Percentiles rank a stretch among this genome's conserved stretches.
Conservation (phyloP, 1,284 basidiomycete genomes). For the Fomitopsis schrenkii region DNA sequence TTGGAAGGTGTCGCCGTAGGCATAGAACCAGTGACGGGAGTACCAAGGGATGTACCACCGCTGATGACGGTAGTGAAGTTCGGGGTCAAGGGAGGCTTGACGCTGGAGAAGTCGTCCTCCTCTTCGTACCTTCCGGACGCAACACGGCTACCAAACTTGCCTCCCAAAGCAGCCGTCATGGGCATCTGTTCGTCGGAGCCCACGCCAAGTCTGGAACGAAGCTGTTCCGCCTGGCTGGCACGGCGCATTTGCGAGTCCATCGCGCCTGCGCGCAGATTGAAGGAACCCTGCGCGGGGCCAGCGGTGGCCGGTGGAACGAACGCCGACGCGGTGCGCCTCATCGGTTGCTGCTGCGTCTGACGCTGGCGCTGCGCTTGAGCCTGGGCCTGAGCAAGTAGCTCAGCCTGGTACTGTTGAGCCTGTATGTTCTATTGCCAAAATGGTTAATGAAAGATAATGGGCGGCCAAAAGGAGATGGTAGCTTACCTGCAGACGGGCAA, state of each 20-base stretch:
- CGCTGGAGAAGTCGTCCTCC: conserved; percentile 33
- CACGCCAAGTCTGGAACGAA: conserved; percentile 54
- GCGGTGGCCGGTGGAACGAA: conserved; percentile 64
- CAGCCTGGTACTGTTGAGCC: conserved; percentile 57
- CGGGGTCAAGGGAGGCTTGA: conserved; percentile 46
- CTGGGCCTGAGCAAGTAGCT: conserved; percentile 47
- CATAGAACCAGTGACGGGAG: conserved; percentile 36
- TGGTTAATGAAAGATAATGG: background rate
- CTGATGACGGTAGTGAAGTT: conserved; percentile 64
- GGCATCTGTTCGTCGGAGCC: conserved; percentile 55
- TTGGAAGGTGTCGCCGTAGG: conserved; percentile 49
- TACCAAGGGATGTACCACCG: conserved; percentile 65
- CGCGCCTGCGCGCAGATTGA: conserved; percentile 53
- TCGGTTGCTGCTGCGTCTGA: conserved; percentile 11
- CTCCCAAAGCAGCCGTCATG: conserved; percentile 75
- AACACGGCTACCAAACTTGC: conserved; percentile 68
- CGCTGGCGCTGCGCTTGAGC: conserved; percentile 27
- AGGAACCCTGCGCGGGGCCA: conserved; percentile 57
- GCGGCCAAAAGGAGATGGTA: conserved; percentile 6
- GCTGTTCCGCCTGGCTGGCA: conserved; percentile 59
- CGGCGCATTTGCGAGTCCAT: conserved; percentile 57
- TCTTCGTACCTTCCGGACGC: conserved; percentile 38
- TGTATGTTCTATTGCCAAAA: conserved; percentile 37
- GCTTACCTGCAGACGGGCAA: conserved; percentile 70
- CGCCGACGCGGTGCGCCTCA: conserved; percentile 18